phyloP scores from a whole-genome alignment of 1,139 yeast genomes.

The Geotrichum macrosporum region DNA sequence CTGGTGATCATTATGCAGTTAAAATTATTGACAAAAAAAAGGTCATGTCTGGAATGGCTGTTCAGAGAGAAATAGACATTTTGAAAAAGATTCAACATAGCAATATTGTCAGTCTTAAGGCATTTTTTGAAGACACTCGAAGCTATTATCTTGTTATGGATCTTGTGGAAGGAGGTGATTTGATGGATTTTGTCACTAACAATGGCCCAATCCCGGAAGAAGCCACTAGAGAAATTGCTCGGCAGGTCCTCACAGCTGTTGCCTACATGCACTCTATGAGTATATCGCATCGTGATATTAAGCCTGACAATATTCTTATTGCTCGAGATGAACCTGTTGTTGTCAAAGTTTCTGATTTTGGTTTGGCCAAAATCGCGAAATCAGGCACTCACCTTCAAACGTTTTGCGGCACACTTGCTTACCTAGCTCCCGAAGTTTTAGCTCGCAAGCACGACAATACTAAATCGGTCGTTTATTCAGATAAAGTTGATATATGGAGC shows the following conservation, averaged over 20 bases:
- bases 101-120: constrained; percentile 74
- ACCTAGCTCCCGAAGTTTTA: constrained; percentile 91
- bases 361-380: constrained; percentile 76
- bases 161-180: constrained; percentile 92
- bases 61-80: constrained; percentile 78
- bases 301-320: constrained; percentile 80
- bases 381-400: constrained; percentile 78
- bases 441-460: constrained; percentile 34
- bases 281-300: constrained; percentile 87
- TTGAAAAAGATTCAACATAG: constrained; percentile 75
- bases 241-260: constrained; percentile 79
- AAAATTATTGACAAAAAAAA: constrained; percentile 82
- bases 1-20: constrained; percentile 85
- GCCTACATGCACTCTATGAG: constrained; percentile 83
- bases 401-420: constrained; percentile 86
- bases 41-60: constrained; percentile 80
- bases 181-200: constrained; percentile 91
- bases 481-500: constrained; percentile 94
- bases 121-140: constrained; percentile 77
- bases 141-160: constrained; percentile 90
- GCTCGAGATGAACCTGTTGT: constrained; percentile 86
- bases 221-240: constrained; percentile 78
- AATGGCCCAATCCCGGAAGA: constrained; percentile 89
- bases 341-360: constrained; percentile 90
- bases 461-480: constrained; percentile 50